phyloP scores from a whole-genome alignment of 2,329 filamentous ascomycete genomes.

The Cercospora sojina region DNA sequence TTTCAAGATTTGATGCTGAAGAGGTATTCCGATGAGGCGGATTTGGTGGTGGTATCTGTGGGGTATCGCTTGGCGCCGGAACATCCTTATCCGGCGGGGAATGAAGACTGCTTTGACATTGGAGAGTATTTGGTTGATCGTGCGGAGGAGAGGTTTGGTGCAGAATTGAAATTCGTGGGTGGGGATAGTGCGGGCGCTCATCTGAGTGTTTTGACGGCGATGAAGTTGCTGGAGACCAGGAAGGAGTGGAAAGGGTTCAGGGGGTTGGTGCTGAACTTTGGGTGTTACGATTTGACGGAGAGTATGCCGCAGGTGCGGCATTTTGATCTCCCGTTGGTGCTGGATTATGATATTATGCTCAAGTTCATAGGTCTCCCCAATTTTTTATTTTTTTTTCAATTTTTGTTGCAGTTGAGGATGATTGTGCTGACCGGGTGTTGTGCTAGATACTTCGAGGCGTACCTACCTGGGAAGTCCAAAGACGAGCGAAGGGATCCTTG shows the following conservation, averaged over 20 bases:
- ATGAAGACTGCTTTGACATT: conserved; percentile 59
- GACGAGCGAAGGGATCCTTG: conserved; percentile 46
- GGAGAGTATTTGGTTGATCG: conserved; percentile 55
- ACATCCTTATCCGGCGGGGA: conserved; percentile 55
- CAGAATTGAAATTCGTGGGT: conserved; percentile 37
- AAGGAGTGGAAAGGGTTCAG: conserved; percentile 44
- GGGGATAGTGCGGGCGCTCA: conserved; percentile 56
- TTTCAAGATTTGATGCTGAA: conserved; percentile 52
- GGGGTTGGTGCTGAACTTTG: conserved; percentile 56
- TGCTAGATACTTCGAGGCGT: conserved; percentile 46
- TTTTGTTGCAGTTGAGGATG: background rate
- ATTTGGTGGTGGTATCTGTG: conserved; percentile 54
- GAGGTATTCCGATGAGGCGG: conserved; percentile 50
- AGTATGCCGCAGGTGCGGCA: conserved; percentile 46
- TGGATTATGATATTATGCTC: conserved; percentile 49
- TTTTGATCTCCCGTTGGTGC: conserved; percentile 44
- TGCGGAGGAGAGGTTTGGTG: conserved; percentile 45
- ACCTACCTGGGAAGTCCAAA: conserved; percentile 45
- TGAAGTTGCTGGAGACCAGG: conserved; percentile 47
- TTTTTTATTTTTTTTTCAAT: no score
- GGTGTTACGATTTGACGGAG: conserved; percentile 50
- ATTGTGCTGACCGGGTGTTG: conserved; percentile 1
- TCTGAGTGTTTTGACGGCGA: conserved; percentile 48
- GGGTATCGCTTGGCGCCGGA: conserved; percentile 63
- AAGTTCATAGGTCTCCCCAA: conserved; percentile 32